Conservation (phyloP, 148 eudicot genomes). For the Rhododendron griersonianum region DNA sequence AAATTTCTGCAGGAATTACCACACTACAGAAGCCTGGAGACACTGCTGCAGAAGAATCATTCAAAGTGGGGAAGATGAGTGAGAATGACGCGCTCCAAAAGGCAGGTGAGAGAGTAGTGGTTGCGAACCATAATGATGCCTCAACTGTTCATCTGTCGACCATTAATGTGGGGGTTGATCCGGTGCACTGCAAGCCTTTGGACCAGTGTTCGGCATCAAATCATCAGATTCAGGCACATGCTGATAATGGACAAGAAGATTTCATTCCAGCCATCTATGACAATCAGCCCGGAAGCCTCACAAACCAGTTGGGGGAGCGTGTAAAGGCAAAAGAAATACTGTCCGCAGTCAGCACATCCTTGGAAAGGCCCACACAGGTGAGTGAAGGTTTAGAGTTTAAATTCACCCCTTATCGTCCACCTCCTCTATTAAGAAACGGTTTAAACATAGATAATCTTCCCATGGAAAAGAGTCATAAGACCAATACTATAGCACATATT, state of each 20-base stretch:
- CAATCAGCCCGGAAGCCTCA: background rate
- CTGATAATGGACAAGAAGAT: background rate
- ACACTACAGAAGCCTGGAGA: background rate
- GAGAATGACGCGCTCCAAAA: background rate
- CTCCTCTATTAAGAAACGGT: background rate
- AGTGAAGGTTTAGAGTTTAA: background rate
- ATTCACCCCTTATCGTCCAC: background rate
- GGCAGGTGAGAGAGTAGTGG: background rate
- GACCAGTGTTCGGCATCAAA: background rate
- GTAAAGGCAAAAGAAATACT: background rate
- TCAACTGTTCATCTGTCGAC: background rate
- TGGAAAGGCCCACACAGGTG: constrained; percentile 1
- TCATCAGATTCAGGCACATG: background rate
- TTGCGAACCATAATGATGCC: background rate
- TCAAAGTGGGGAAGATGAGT: background rate
- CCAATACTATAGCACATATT: background rate
- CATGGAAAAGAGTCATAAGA: background rate
- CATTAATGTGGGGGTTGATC: constrained; percentile 2
- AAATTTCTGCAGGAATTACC: background rate
- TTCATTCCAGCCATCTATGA: background rate
- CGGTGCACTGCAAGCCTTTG: background rate
- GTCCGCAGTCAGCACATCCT: background rate
- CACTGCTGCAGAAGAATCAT: background rate
- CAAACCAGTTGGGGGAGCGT: constrained; percentile 1
- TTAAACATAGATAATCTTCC: background rate